Evolutionary conservation across 495 filamentous ascomycete species (phyloP), one percentile per base, ranked within the genome.

Genomic region (Xylaria acuta): DNA sequence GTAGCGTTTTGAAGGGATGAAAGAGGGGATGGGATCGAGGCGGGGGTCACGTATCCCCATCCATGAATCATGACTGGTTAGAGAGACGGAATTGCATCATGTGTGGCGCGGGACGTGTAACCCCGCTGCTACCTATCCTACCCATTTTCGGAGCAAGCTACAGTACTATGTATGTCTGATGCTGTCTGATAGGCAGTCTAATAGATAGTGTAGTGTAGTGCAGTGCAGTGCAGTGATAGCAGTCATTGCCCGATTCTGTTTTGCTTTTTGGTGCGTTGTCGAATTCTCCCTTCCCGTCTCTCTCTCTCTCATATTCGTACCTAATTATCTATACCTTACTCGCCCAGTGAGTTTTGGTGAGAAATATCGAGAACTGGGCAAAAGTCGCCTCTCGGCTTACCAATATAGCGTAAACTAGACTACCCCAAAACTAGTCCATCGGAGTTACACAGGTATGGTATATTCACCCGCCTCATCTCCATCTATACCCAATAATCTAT

Each of bases 41-140:
- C 25, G 63, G 63, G n/a, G 63, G 63, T 34, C 25, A n/a, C 8
- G 12, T 1, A 63, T 43, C 38, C 0, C n/a, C 8, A 27, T 30
- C 20, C 18, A 38, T 60, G 58, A 38, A 38, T 60, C 18, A 14
- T 60, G 18, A 60, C 20, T 60, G 58, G 58, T 22, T n/a, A n/a
- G n/a, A 54, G 53, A 56, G 6, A 30, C 51, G 56, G 16, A 38
- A 60, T 60, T 60, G 58, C 58, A 60, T 60, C 58, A 60, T 60
- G 32, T n/a, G 56, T 27, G n/a, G 45, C 45, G 56, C 32, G 30
- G 30, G 32, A 38, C 58, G 30, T 38, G 20, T 40, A 38, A 60
- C 58, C 58, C 58, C 58, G 58, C 58, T 38, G 34, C 58, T 38
- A 36, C 58, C 58, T 60, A 38, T 56, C 16, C 25, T 16, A 27